Percentiles rank a stretch among this genome's conserved stretches.
Evolutionary conservation across 208 protist genomes (phyloP).

Genomic region (Trypanosoma scelopori): DNA sequence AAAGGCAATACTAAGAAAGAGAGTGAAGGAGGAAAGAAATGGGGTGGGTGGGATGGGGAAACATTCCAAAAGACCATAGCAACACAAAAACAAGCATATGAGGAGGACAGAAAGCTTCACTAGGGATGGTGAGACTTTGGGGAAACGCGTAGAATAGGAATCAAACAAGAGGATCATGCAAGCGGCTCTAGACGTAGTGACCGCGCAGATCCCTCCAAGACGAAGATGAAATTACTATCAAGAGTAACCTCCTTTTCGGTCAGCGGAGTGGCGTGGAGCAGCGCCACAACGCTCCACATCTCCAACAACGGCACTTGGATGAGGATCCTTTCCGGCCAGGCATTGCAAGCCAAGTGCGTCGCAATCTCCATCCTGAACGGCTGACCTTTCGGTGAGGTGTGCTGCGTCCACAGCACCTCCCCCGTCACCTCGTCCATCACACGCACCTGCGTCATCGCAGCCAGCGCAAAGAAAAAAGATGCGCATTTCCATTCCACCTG

Average conservation of each 20-base stretch:
- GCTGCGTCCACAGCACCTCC: background rate
- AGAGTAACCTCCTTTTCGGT: background rate
- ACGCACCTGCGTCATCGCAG: background rate
- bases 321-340: slow-evolving; percentile 4
- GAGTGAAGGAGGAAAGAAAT: no score
- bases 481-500: slow-evolving; percentile 3
- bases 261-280: background rate
- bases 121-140: no score
- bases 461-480: slow-evolving; percentile 10
- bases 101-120: no score
- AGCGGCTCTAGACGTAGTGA: background rate
- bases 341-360: background rate
- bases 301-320: background rate
- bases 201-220: slow-evolving; percentile 2
- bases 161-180: background rate
- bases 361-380: background rate
- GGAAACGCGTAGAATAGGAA: background rate
- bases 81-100: no score
- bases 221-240: slow-evolving; percentile 1
- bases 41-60: no score
- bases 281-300: slow-evolving; percentile 1
- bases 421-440: slow-evolving; percentile 1
- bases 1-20: no score
- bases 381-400: background rate
- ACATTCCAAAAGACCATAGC: no score